Evolutionary conservation across 2,329 filamentous ascomycete species (phyloP).

Genomic region (Fusarium oxysporum): DNA sequence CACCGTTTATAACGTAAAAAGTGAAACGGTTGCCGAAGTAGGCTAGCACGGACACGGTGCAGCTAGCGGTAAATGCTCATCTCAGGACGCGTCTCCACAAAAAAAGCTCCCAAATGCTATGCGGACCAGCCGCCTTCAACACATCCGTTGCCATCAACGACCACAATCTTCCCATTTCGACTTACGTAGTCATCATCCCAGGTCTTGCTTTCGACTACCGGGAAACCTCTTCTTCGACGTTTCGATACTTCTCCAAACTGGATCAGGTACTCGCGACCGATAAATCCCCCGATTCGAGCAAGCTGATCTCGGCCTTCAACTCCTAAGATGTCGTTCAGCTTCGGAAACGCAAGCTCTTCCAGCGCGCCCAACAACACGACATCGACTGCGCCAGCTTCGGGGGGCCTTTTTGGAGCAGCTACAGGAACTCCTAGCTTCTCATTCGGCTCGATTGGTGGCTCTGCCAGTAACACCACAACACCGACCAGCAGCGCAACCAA

Average conservation of each 20-base stretch:
- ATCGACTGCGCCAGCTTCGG: slow-evolving; percentile 54
- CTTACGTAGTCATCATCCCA: slow-evolving; percentile 16
- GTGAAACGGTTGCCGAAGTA: background rate
- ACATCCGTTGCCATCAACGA: slow-evolving; percentile 43
- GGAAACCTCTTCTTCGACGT: slow-evolving; percentile 2
- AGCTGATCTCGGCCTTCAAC: slow-evolving; percentile 32
- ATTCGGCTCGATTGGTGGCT: slow-evolving; percentile 51
- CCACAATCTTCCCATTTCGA: slow-evolving; percentile 30
- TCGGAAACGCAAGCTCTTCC: slow-evolving; percentile 51
- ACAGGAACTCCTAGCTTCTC: slow-evolving; percentile 53
- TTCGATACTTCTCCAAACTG: slow-evolving; percentile 4
- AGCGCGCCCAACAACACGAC: slow-evolving; percentile 49
- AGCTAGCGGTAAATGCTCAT: slow-evolving; percentile 14
- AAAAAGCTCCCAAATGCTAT: slow-evolving; percentile 46
- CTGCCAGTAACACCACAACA: slow-evolving; percentile 44
- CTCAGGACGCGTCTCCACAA: slow-evolving; percentile 37
- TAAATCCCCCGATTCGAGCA: slow-evolving; percentile 31
- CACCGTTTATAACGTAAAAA: slow-evolving; percentile 23
- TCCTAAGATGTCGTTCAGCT: slow-evolving; percentile 55
- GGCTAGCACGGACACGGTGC: slow-evolving; percentile 23
- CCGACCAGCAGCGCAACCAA: slow-evolving; percentile 44
- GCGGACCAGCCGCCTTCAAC: slow-evolving; percentile 23
- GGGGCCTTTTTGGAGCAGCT: slow-evolving; percentile 55
- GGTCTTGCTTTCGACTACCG: slow-evolving; percentile 8
- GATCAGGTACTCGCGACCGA: slow-evolving; percentile 22